Conservation (phyloP, 306 rosid genomes). For the Trichosanthes truncata region DNA sequence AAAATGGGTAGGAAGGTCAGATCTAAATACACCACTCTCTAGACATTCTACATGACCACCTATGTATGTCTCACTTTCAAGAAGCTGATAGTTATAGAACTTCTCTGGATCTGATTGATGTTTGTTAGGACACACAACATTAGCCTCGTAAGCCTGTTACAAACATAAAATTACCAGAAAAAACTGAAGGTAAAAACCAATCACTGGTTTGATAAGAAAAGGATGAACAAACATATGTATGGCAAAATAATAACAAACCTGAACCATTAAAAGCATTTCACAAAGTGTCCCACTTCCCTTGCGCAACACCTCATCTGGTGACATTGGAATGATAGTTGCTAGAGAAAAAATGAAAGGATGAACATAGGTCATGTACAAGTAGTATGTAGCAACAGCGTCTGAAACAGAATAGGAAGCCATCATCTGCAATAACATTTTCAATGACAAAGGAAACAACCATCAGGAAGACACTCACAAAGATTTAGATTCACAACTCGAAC, state of each 20-base stretch:
- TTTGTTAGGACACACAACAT: constrained; percentile 90
- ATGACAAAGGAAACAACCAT: constrained; percentile 13
- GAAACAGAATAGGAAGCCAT: constrained; percentile 99
- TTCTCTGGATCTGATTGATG: constrained; percentile 91
- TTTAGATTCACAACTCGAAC: background rate
- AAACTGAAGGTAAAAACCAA: constrained; percentile 15
- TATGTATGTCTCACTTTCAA: constrained; percentile 95
- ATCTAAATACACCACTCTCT: constrained; percentile 97
- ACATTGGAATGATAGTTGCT: constrained; percentile 96
- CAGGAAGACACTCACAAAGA: constrained; percentile 20
- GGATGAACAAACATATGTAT: constrained; percentile 3
- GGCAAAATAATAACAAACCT: constrained; percentile 42
- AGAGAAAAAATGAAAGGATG: constrained; percentile 98
- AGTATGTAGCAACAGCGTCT: constrained; percentile 96
- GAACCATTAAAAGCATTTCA: constrained; percentile 98
- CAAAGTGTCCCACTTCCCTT: constrained; percentile 99
- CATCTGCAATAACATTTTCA: constrained; percentile 59
- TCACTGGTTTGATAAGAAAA: background rate
- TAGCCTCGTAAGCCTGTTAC: constrained; percentile 81
- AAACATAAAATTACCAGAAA: constrained; percentile 19
- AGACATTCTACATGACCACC: constrained; percentile 99
- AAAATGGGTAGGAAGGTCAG: constrained; percentile 85
- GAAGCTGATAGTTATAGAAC: constrained; percentile 64
- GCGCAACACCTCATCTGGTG: constrained; percentile 98
- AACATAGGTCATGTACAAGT: constrained; percentile 81